phyloP scores from a whole-genome alignment of 202 grass and related monocot genomes.

The Cymbopogon flexuosus region DNA sequence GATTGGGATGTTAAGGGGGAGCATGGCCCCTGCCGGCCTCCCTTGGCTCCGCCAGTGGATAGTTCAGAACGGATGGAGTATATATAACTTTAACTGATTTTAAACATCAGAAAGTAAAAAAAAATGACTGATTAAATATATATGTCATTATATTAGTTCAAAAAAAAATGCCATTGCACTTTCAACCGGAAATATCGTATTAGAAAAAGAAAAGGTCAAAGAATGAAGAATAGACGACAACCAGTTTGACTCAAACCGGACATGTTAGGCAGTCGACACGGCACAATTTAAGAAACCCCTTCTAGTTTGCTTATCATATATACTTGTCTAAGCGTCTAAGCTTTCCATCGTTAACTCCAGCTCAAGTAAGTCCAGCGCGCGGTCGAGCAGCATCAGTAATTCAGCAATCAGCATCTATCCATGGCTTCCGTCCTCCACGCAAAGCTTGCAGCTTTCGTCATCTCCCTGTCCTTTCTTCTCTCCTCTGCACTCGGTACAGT shows the following conservation, averaged over 20 bases:
- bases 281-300: background rate
- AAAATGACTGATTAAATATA: no score
- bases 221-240: background rate
- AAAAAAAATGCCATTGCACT: no score
- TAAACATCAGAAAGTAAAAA: no score
- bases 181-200: background rate
- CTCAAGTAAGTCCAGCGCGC: background rate
- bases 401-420: background rate
- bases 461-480: conserved; percentile 27
- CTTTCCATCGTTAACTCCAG: background rate
- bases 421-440: conserved; percentile 29
- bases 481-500: conserved; percentile 31
- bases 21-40: no score
- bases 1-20: no score
- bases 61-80: no score
- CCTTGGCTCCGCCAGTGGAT: no score
- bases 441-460: conserved; percentile 22
- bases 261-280: background rate
- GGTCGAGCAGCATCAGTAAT: background rate
- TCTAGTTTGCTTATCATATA: background rate
- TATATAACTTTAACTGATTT: no score
- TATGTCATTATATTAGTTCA: no score
- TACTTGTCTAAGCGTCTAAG: background rate
- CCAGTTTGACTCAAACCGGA: background rate
- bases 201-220: background rate